phyloP scores from a whole-genome alignment of 805 yeast species.

The Pichia exigua region DNA sequence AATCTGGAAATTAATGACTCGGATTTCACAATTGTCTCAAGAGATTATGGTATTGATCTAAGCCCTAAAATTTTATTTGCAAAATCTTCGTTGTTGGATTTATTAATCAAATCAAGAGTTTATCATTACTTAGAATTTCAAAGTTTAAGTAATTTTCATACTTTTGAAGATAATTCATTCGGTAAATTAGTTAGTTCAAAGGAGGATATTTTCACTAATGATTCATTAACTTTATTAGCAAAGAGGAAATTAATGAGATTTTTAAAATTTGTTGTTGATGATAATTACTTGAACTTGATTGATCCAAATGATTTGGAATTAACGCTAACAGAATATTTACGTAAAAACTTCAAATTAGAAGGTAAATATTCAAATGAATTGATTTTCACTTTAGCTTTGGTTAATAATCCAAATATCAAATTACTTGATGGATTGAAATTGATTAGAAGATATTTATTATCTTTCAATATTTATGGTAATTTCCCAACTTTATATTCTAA shows the following conservation, averaged over 20 bases:
- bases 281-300: slow-evolving; percentile 39
- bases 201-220: slow-evolving; percentile 90
- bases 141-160: slow-evolving; percentile 80
- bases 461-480: slow-evolving; percentile 87
- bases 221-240: slow-evolving; percentile 60
- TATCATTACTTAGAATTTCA: slow-evolving; percentile 89
- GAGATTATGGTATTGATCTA: slow-evolving; percentile 81
- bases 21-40: slow-evolving; percentile 42
- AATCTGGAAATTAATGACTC: slow-evolving; percentile 70
- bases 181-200: slow-evolving; percentile 80
- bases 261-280: slow-evolving; percentile 74
- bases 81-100: slow-evolving; percentile 73
- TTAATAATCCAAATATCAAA: slow-evolving; percentile 49
- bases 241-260: slow-evolving; percentile 87
- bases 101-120: slow-evolving; percentile 78
- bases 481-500: slow-evolving; percentile 90
- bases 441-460: slow-evolving; percentile 73
- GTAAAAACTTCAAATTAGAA: slow-evolving; percentile 60
- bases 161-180: slow-evolving; percentile 87
- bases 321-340: slow-evolving; percentile 54
- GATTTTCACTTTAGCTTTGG: slow-evolving; percentile 78
- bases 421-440: slow-evolving; percentile 73
- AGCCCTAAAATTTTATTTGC: slow-evolving; percentile 86
- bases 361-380: slow-evolving; percentile 74
- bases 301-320: slow-evolving; percentile 41